A percentile compares a stretch with the other conserved stretches of the same genome.
These are phyloP conservation scores for Parachlorella kessleri DNA, from an alignment of 139 green algal genomes.

Conservation along the genomic window DNA sequence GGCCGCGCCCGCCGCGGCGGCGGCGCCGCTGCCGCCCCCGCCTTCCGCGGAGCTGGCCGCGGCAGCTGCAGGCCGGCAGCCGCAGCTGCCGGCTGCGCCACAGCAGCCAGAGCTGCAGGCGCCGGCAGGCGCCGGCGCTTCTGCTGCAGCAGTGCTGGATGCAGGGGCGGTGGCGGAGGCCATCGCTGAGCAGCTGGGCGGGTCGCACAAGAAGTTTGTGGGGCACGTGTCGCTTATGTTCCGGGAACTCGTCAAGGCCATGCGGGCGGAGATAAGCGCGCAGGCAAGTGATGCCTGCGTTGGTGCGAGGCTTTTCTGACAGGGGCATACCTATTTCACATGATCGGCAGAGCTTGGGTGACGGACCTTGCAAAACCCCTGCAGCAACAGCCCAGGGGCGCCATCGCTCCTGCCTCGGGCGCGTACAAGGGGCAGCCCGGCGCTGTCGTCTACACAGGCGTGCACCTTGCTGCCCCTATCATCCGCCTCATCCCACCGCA, in stretches of 20 bases:
- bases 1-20: too few relatives aligned
- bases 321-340: too few relatives aligned
- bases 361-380: too few relatives aligned
- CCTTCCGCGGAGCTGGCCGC: neutral
- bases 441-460: too few relatives aligned
- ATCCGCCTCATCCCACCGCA: too few relatives aligned
- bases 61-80: slow-evolving; percentile 20
- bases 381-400: too few relatives aligned
- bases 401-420: too few relatives aligned
- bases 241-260: slow-evolving; percentile 41
- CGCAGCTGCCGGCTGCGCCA: neutral
- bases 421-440: too few relatives aligned
- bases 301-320: too few relatives aligned
- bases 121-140: too few relatives aligned
- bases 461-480: too few relatives aligned
- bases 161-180: slow-evolving; percentile 15
- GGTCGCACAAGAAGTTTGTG: slow-evolving; percentile 34
- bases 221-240: slow-evolving; percentile 42
- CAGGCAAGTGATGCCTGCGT: slow-evolving; percentile 26
- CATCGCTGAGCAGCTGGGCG: slow-evolving; percentile 17
- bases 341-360: too few relatives aligned
- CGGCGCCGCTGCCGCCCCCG: neutral
- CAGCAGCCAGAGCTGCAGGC: neutral
- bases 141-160: neutral
- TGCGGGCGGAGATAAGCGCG: slow-evolving; percentile 42